Conservation (phyloP, 169 alveolate genomes). For the Plasmodium vivax region DNA sequence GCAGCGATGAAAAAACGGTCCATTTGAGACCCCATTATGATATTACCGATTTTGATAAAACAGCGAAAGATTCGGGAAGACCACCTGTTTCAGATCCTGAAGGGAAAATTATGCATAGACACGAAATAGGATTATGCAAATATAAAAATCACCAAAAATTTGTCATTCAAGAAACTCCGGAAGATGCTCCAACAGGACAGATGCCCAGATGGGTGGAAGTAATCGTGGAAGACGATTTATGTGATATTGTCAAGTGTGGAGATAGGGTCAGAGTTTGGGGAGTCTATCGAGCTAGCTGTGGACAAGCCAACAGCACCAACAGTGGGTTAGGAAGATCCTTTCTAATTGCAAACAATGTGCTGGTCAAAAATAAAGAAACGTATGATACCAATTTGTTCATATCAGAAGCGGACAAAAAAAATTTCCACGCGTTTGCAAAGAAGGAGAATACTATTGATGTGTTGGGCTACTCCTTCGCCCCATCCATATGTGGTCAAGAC, state of each 20-base stretch:
- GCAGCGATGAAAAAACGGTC: conserved; percentile 86
- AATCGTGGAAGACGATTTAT: conserved; percentile 94
- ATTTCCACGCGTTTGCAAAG: conserved; percentile 78
- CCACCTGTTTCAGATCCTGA: conserved; percentile 84
- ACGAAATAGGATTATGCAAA: conserved; percentile 95
- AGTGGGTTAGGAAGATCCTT: conserved; percentile 93
- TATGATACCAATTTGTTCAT: conserved; percentile 75
- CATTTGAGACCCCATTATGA: conserved; percentile 86
- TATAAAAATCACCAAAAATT: conserved; percentile 94
- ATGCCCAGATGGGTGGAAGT: conserved; percentile 97
- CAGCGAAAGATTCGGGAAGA: conserved; percentile 78
- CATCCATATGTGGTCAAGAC: conserved; percentile 97
- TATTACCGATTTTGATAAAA: conserved; percentile 81
- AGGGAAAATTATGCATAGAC: conserved; percentile 83
- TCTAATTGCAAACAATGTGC: conserved; percentile 93
- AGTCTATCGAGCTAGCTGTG: conserved; percentile 93
- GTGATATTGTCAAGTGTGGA: conserved; percentile 85
- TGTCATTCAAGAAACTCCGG: conserved; percentile 97
- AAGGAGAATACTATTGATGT: conserved; percentile 91
- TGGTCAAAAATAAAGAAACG: conserved; percentile 78
- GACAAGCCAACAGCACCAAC: conserved; percentile 82
- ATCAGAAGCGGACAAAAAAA: conserved; percentile 83
- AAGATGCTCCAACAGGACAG: conserved; percentile 97
- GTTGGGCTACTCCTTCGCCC: conserved; percentile 95
- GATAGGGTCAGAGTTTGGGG: conserved; percentile 98